phyloP scores from a whole-genome alignment of 2,329 filamentous ascomycete genomes.

The Ophiostoma quercus region DNA sequence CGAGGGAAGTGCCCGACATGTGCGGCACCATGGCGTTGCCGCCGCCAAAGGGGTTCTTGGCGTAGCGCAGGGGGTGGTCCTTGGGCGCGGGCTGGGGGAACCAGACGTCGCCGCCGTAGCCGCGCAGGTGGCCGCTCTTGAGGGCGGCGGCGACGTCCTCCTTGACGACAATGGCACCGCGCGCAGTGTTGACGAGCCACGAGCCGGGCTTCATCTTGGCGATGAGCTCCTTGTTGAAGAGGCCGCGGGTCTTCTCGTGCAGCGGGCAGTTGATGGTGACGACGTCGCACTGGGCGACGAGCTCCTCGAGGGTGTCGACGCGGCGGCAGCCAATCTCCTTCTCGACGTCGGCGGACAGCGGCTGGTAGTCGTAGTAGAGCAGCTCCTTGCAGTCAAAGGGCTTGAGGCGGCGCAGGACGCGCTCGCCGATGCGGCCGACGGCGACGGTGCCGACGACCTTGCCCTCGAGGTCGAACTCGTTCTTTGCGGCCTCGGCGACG shows the following conservation, averaged over 20 bases:
- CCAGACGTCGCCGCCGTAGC: slow-evolving; percentile 88
- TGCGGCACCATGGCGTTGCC: slow-evolving; percentile 98
- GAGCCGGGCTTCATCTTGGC: slow-evolving; percentile 98
- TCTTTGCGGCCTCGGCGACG: slow-evolving; percentile 92
- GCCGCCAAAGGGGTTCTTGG: slow-evolving; percentile 90
- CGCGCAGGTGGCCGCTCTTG: slow-evolving; percentile 82
- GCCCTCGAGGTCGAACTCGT: slow-evolving; percentile 94
- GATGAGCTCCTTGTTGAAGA: slow-evolving; percentile 97
- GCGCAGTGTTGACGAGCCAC: slow-evolving; percentile 98
- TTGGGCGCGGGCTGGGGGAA: slow-evolving; percentile 94
- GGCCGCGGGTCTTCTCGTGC: slow-evolving; percentile 91
- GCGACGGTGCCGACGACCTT: slow-evolving; percentile 98
- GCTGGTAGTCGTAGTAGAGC: slow-evolving; percentile 99
- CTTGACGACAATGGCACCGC: slow-evolving; percentile 98
- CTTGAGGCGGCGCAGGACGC: slow-evolving; percentile 92
- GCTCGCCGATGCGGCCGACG: slow-evolving; percentile 96
- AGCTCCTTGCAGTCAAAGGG: slow-evolving; percentile 99
- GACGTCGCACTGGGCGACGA: slow-evolving; percentile 89
- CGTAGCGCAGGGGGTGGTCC: slow-evolving; percentile 88
- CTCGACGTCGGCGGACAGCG: slow-evolving; percentile 76
- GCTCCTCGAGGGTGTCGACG: slow-evolving; percentile 84
- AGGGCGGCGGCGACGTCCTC: slow-evolving; percentile 95
- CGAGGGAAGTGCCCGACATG: slow-evolving; percentile 98
- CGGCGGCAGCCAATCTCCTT: slow-evolving; percentile 92
- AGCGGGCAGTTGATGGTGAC: slow-evolving; percentile 99